phyloP scores from a whole-genome alignment of 169 alveolate genomes.

The Plasmodium cynomolgi region DNA sequence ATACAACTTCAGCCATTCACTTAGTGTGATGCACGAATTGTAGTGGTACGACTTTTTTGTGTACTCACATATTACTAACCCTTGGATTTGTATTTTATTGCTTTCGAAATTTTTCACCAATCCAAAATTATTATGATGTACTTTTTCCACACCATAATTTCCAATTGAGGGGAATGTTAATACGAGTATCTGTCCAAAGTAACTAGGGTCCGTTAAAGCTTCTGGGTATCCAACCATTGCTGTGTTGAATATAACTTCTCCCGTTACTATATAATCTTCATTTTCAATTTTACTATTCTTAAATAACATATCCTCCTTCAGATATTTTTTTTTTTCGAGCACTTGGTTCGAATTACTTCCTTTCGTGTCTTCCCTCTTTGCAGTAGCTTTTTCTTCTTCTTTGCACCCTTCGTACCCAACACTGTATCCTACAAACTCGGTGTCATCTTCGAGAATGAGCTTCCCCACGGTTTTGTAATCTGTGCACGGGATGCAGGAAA shows the following conservation, averaged over 20 bases:
- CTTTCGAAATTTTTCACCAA: conserved; percentile 85
- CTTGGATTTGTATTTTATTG: conserved; percentile 80
- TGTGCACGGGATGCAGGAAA: neutral
- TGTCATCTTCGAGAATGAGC: conserved; percentile 62
- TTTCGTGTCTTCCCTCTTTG: neutral
- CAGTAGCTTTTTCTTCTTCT: neutral
- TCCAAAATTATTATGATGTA: conserved; percentile 82
- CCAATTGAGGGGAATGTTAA: conserved; percentile 90
- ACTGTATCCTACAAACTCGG: conserved; percentile 65
- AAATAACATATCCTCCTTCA: conserved; percentile 40
- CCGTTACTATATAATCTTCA: conserved; percentile 78
- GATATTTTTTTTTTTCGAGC: neutral
- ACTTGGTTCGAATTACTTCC: conserved; percentile 2
- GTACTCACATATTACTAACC: conserved; percentile 88
- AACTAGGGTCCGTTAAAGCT: conserved; percentile 91
- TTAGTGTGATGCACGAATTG: conserved; percentile 33
- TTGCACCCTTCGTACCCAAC: conserved; percentile 61
- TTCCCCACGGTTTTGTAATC: conserved; percentile 70
- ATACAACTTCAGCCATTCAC: conserved; percentile 54
- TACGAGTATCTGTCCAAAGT: conserved; percentile 89
- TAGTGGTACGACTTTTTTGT: conserved; percentile 71
- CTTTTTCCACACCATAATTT: conserved; percentile 90
- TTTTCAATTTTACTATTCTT: conserved; percentile 45
- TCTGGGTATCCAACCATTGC: conserved; percentile 92
- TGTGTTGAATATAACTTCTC: conserved; percentile 91